Evolutionary conservation across 2,329 filamentous ascomycete species (phyloP).

Genomic region (Biscogniauxia mediterranea): DNA sequence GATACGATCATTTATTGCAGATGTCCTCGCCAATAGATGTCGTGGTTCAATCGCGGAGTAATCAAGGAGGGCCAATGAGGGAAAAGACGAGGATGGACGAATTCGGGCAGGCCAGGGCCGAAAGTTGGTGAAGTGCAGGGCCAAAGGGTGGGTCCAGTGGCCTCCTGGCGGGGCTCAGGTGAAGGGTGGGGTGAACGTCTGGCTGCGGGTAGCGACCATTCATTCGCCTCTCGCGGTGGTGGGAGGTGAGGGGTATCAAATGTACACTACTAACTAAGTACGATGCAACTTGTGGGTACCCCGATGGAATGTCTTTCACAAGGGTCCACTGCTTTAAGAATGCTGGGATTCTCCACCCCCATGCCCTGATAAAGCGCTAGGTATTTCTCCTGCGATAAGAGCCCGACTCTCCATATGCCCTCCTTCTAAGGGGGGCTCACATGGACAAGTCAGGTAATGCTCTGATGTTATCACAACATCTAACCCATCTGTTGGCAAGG

Average conservation of each 20-base stretch:
- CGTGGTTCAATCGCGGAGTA: slow-evolving; percentile 10
- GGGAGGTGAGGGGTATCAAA: not conserved
- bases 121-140: slow-evolving; percentile 1
- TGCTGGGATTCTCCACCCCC: not conserved
- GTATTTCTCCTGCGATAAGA: slow-evolving; percentile 15
- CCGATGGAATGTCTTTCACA: not conserved
- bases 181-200: not conserved
- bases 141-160: slow-evolving; percentile 3
- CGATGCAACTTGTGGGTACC: not conserved
- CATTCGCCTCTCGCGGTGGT: not conserved
- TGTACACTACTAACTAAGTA: too few relatives aligned
- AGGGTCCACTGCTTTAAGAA: not conserved
- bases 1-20: slow-evolving; percentile 13
- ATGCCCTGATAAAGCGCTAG: not conserved
- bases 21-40: slow-evolving; percentile 11
- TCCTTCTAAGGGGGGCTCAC: slow-evolving; percentile 22
- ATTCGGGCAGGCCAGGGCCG: slow-evolving; percentile 15
- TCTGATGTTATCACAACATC: slow-evolving; percentile 14
- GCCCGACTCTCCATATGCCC: slow-evolving; percentile 15
- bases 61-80: slow-evolving; percentile 1
- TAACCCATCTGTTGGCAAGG: slow-evolving; percentile 3
- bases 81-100: slow-evolving; percentile 8
- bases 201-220: not conserved
- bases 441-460: slow-evolving; percentile 32
- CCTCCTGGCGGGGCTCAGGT: not conserved